Conservation (phyloP, 305 asterid species). For the Coffea humblotiana region DNA sequence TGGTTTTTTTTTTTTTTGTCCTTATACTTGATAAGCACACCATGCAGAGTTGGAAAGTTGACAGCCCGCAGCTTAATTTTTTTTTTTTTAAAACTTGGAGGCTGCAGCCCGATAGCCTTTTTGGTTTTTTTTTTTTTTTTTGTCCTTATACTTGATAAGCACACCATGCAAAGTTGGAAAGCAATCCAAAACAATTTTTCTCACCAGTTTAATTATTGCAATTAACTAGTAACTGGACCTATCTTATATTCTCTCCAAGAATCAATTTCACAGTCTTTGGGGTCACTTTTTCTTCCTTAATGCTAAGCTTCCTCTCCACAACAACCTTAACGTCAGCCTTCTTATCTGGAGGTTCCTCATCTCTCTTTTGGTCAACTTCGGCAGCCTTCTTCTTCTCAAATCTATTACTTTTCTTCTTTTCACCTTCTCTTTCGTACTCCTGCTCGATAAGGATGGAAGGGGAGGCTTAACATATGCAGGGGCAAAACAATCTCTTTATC, state of each 20-base stretch:
- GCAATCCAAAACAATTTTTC: slow-evolving; percentile 69
- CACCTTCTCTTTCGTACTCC: slow-evolving; percentile 47
- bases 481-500: slow-evolving; percentile 51
- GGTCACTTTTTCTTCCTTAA: slow-evolving; percentile 61
- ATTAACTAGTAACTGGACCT: slow-evolving; percentile 69
- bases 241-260: slow-evolving; percentile 81
- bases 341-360: slow-evolving; percentile 45
- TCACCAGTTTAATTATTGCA: slow-evolving; percentile 63
- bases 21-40: slow-evolving; percentile 80
- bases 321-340: slow-evolving; percentile 66
- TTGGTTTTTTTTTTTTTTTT: too few relatives aligned
- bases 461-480: slow-evolving; percentile 40
- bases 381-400: slow-evolving; percentile 44
- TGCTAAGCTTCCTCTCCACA: slow-evolving; percentile 61
- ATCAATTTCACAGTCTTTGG: slow-evolving; percentile 72
- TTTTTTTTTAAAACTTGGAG: too few relatives aligned
- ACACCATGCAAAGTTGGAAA: slow-evolving; percentile 76
- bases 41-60: slow-evolving; percentile 56
- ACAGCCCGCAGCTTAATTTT: too few relatives aligned
- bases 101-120: too few relatives aligned
- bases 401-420: slow-evolving; percentile 62
- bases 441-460: slow-evolving; percentile 28
- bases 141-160: slow-evolving; percentile 80
- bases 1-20: slow-evolving; percentile 25
- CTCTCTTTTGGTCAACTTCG: slow-evolving; percentile 44